phyloP scores from a whole-genome alignment of 305 asterid species.

The Striga hermonthica region DNA sequence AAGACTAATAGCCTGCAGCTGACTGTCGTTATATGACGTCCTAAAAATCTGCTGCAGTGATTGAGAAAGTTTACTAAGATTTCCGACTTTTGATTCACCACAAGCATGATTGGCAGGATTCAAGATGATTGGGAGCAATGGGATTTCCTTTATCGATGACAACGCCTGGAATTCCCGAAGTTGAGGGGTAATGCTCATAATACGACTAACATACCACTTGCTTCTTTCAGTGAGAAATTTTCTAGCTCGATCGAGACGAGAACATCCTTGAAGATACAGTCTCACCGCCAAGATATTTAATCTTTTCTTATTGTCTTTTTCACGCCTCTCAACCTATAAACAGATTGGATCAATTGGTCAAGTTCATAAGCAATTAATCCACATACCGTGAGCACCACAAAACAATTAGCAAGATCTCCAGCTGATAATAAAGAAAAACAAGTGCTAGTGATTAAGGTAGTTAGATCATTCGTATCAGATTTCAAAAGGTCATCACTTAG shows the following conservation, averaged over 20 bases:
- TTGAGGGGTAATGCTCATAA: slow-evolving; percentile 96
- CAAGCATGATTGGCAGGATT: slow-evolving; percentile 59
- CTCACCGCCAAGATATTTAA: slow-evolving; percentile 64
- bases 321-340: slow-evolving; percentile 85
- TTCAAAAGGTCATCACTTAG: slow-evolving; percentile 8
- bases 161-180: slow-evolving; percentile 97
- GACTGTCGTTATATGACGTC: slow-evolving; percentile 77
- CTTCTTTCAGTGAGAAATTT: slow-evolving; percentile 80
- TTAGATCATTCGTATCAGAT: slow-evolving; percentile 14
- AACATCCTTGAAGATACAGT: slow-evolving; percentile 73
- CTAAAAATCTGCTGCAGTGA: slow-evolving; percentile 67
- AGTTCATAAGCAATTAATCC: slow-evolving; percentile 20
- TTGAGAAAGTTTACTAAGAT: slow-evolving; percentile 54
- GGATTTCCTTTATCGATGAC: slow-evolving; percentile 83
- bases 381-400: slow-evolving; percentile 19
- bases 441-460: slow-evolving; percentile 2
- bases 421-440: slow-evolving; percentile 4
- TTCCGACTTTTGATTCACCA: slow-evolving; percentile 45
- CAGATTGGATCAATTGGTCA: slow-evolving; percentile 30
- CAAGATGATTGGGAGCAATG: slow-evolving; percentile 83
- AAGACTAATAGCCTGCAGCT: slow-evolving; percentile 80
- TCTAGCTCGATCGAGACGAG: slow-evolving; percentile 82
- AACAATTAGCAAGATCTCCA: slow-evolving; percentile 22
- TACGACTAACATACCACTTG: slow-evolving; percentile 85
- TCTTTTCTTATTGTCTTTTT: slow-evolving; percentile 72